These are phyloP conservation scores for Pseudohalonectria lignicola DNA, from an alignment of 2,329 filamentous ascomycete species.

Conservation along the genomic window DNA sequence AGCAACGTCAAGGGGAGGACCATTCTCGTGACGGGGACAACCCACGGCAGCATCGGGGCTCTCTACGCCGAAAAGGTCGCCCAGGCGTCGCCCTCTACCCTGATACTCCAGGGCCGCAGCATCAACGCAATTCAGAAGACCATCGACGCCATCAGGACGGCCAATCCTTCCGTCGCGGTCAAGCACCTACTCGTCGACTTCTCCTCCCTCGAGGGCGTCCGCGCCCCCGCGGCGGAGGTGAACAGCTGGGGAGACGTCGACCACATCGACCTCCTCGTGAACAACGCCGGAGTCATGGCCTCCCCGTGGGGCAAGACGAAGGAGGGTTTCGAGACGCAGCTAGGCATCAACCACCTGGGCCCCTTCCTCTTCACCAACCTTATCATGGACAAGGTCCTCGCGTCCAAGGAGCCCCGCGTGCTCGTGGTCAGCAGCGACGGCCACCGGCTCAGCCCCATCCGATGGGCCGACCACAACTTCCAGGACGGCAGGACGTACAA, in stretches of 20 bases:
- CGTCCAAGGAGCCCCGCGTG: slow-evolving; percentile 13
- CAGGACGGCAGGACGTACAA: slow-evolving; percentile 21
- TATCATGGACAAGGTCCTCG: slow-evolving; percentile 11
- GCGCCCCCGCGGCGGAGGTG: neutral
- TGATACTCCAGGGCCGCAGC: neutral
- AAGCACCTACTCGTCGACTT: neutral
- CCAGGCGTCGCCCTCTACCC: neutral
- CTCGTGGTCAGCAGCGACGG: slow-evolving; percentile 26
- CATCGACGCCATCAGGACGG: neutral
- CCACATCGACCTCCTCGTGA: neutral
- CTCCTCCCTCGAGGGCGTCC: neutral
- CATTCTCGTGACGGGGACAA: neutral
- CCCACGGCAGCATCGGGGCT: neutral
- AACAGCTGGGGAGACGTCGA: neutral
- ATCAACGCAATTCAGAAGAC: neutral
- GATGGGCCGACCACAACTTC: neutral
- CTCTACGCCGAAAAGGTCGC: neutral
- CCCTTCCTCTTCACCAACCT: slow-evolving; percentile 18
- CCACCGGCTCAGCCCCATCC: slow-evolving; percentile 9
- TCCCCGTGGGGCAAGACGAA: slow-evolving; percentile 1
- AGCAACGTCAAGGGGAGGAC: neutral
- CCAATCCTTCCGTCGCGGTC: neutral
- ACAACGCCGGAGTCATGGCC: slow-evolving; percentile 10
- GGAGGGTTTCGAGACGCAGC: slow-evolving; percentile 11
- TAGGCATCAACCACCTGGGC: slow-evolving; percentile 14